These are phyloP conservation scores for Emydomyces testavorans DNA, from an alignment of 2,329 filamentous ascomycete genomes.

Conservation along the genomic window DNA sequence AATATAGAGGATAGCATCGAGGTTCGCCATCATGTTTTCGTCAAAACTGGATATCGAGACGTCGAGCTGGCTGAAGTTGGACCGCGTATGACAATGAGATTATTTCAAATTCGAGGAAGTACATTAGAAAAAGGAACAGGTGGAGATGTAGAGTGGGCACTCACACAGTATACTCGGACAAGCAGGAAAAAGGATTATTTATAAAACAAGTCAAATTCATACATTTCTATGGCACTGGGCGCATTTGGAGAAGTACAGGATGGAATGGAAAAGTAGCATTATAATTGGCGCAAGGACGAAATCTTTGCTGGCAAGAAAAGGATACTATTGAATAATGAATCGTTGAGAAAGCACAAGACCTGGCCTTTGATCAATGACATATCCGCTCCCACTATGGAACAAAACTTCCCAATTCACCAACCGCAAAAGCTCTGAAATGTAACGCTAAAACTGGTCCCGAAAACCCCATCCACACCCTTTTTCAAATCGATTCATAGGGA, in stretches of 20 bases:
- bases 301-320: neutral
- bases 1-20: slow-evolving; percentile 84
- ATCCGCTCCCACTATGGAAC: no score
- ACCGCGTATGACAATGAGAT: slow-evolving; percentile 90
- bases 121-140: slow-evolving; percentile 82
- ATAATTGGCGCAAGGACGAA: slow-evolving; percentile 1
- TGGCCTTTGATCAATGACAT: no score
- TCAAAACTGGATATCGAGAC: slow-evolving; percentile 78
- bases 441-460: no score
- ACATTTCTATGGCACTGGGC: neutral
- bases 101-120: slow-evolving; percentile 85
- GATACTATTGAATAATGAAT: no score
- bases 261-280: neutral
- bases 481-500: no score
- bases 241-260: neutral
- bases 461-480: no score
- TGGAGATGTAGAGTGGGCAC: slow-evolving; percentile 90
- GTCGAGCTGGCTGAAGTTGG: slow-evolving; percentile 84
- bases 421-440: no score
- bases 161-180: slow-evolving; percentile 91
- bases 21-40: slow-evolving; percentile 86
- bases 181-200: slow-evolving; percentile 92
- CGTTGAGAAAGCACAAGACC: no score
- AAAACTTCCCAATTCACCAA: no score
- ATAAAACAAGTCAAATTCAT: no score